Evolutionary conservation across 306 rosid genomes (phyloP).

Genomic region (Dicorynia guianensis): DNA sequence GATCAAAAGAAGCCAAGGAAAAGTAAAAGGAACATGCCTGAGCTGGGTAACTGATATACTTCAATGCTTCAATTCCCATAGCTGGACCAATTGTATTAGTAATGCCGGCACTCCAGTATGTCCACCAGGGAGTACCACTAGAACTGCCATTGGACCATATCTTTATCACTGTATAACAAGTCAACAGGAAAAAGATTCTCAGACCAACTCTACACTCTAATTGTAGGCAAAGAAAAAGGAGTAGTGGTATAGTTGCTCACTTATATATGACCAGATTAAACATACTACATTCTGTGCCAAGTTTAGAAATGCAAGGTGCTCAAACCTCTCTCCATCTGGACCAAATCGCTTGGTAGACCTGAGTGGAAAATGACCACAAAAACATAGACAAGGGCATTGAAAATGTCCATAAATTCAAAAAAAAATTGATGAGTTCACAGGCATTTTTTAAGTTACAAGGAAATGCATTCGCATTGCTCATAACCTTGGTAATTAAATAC

Average conservation of each 20-base stretch:
- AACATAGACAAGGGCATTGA: background rate
- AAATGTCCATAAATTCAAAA: background rate
- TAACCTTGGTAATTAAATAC: background rate
- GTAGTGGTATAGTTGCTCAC: slow-evolving; percentile 56
- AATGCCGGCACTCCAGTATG: slow-evolving; percentile 96
- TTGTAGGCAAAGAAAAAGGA: background rate
- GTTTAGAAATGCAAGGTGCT: slow-evolving; percentile 90
- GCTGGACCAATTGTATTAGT: slow-evolving; percentile 99
- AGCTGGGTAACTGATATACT: slow-evolving; percentile 97
- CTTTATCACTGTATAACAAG: slow-evolving; percentile 71
- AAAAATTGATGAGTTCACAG: background rate
- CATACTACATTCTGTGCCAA: slow-evolving; percentile 93
- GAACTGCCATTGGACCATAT: slow-evolving; percentile 69
- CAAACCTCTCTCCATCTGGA: slow-evolving; percentile 73
- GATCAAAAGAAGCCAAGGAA: background rate
- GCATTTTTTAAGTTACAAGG: no score
- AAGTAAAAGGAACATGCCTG: slow-evolving; percentile 61
- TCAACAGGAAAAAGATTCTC: slow-evolving; percentile 1
- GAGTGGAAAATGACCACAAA: slow-evolving; percentile 17
- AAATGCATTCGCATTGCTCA: no score
- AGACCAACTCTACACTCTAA: slow-evolving; percentile 4
- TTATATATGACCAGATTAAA: slow-evolving; percentile 88
- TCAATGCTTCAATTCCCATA: slow-evolving; percentile 98
- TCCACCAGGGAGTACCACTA: slow-evolving; percentile 91
- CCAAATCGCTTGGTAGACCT: slow-evolving; percentile 97